Base-by-base conservation (phyloP, 352 stramenopile genomes). In the Blastocystis sp. region DNA sequence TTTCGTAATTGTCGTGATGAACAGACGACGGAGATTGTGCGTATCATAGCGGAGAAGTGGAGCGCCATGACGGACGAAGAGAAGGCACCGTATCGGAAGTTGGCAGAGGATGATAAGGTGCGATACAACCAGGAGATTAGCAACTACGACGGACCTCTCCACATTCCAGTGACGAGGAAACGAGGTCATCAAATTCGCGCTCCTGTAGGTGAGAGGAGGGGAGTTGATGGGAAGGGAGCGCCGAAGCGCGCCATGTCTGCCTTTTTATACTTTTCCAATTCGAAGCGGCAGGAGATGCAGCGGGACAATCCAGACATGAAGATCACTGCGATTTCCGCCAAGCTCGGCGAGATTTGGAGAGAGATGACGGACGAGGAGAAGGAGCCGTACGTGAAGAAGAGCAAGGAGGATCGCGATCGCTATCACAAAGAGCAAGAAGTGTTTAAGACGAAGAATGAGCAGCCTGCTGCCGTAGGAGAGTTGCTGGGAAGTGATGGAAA, bases 291-390 rank as follows among this genome's bases (percentile, higher is more conserved):
- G 36, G 87, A 90, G 34, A 93, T 97, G 57, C 96, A 97, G 88
- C 87, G 90, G 1, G 90, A 96, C 67, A 92, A 97, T 88, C 93
- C 93, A 54, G 91, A 94, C 67, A 96, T 97, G 91, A 94, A 95
- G 84, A 97, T 97, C 88, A 96, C 93, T 87, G 94, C 97, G 72
- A 95, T 97, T 86, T 97, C 93, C 11, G 93, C 94, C 87, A 90
- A 96, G 64, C 88, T 97, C 32, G 94, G 94, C 27, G 93, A 97
- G 86, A 91, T 93, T 4, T 97, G 94, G 94, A 78, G 89, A 48
- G 95, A 94, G 84, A 90, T 92, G n/a, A 94, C 90, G 42, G 90
- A 94, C 40, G 91, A 94, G 75, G 92, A 97, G 87, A 94, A 95
- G 84, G 88, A 89, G 9, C 94, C 93, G 42, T 96, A 94, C 86